Evolutionary conservation across 257 asterid species (phyloP).

Genomic region (Dorcoceras hygrometricum): DNA sequence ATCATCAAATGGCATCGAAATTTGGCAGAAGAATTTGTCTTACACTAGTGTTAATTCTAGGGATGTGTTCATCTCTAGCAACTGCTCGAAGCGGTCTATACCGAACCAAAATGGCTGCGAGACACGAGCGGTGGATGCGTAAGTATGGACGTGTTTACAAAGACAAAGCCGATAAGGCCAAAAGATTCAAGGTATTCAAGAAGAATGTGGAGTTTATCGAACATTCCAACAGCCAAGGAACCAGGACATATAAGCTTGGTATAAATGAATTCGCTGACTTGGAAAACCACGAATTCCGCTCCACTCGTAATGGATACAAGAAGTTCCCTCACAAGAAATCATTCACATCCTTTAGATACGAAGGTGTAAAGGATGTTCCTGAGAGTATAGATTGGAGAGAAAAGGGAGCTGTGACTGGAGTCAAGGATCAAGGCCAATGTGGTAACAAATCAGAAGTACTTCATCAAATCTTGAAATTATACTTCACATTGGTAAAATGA

Average conservation of each 20-base stretch:
- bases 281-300: conserved; percentile 11
- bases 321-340: neutral
- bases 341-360: conserved; percentile 19
- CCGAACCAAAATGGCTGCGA: conserved; percentile 13
- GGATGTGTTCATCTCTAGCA: conserved; percentile 12
- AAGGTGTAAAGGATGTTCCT: conserved; percentile 21
- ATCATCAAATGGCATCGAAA: neutral
- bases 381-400: conserved; percentile 7
- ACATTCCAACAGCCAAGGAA: neutral
- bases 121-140: conserved; percentile 30
- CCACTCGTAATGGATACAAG: conserved; percentile 20
- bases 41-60: neutral
- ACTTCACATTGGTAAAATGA: neutral
- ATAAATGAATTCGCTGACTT: conserved; percentile 28
- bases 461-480: neutral
- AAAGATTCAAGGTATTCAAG: conserved; percentile 26
- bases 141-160: conserved; percentile 23
- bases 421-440: conserved; percentile 6
- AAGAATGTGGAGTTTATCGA: conserved; percentile 26
- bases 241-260: conserved; percentile 11
- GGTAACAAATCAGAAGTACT: neutral
- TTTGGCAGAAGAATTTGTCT: neutral
- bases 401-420: neutral
- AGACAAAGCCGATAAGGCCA: conserved; percentile 18
- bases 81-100: conserved; percentile 9